Conservation (phyloP, 177 flowering plant species). For the Vitis hybrid region DNA sequence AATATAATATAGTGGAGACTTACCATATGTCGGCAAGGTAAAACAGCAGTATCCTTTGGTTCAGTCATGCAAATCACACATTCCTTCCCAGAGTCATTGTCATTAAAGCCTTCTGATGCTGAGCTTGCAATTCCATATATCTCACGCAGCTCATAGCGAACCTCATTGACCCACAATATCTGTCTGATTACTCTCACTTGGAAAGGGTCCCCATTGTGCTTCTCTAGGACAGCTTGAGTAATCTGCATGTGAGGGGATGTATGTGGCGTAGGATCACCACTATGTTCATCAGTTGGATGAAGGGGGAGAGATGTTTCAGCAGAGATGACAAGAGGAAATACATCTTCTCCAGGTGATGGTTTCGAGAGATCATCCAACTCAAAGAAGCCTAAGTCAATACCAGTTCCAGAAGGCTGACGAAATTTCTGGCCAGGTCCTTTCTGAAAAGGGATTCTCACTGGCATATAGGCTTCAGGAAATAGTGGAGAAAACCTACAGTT, state of each 20-base stretch:
- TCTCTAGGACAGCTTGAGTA: slow-evolving; percentile 79
- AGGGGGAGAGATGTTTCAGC: slow-evolving; percentile 50
- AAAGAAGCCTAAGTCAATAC: slow-evolving; percentile 82
- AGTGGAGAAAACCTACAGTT: slow-evolving; percentile 57
- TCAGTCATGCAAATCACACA: slow-evolving; percentile 98
- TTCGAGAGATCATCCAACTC: slow-evolving; percentile 69
- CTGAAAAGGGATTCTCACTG: slow-evolving; percentile 60
- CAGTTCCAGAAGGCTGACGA: slow-evolving; percentile 81
- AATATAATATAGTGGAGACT: slow-evolving; percentile 18
- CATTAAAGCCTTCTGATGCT: slow-evolving; percentile 42
- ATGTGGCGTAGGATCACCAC: slow-evolving; percentile 22
- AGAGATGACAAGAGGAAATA: slow-evolving; percentile 85
- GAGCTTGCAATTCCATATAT: slow-evolving; percentile 75
- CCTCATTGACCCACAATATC: slow-evolving; percentile 74
- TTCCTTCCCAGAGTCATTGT: slow-evolving; percentile 64
- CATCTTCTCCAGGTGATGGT: slow-evolving; percentile 64
- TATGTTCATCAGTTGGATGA: slow-evolving; percentile 23
- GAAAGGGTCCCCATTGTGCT: slow-evolving; percentile 45
- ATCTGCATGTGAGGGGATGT: slow-evolving; percentile 58
- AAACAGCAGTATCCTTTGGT: slow-evolving; percentile 81
- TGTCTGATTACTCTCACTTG: slow-evolving; percentile 75
- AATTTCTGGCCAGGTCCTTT: slow-evolving; percentile 80
- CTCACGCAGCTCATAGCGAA: slow-evolving; percentile 85
- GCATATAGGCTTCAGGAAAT: slow-evolving; percentile 57
- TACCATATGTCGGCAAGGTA: slow-evolving; percentile 98